These are phyloP conservation scores for Juglanconis sp. DNA, from an alignment of 2,329 filamentous ascomycete species.

Conservation along the genomic window DNA sequence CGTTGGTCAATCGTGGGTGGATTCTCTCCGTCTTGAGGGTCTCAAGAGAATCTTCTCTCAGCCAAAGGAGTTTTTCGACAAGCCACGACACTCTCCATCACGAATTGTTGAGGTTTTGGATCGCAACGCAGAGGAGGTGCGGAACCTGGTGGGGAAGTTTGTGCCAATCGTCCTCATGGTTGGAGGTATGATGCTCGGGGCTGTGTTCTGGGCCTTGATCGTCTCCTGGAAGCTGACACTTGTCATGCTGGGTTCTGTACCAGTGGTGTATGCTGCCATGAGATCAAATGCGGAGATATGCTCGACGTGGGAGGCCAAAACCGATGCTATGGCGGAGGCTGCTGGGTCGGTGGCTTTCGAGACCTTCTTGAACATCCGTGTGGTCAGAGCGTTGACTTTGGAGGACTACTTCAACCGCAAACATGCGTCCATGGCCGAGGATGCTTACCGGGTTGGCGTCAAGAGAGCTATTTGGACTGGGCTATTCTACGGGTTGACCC, in stretches of 20 bases:
- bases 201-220: conserved; percentile 69
- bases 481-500: conserved; percentile 72
- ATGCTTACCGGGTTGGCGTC: conserved; percentile 59
- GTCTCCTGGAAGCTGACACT: conserved; percentile 79
- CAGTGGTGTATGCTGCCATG: conserved; percentile 64
- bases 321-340: conserved; percentile 59
- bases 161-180: conserved; percentile 67
- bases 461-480: conserved; percentile 66
- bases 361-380: conserved; percentile 73
- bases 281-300: conserved; percentile 63
- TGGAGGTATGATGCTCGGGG: conserved; percentile 62
- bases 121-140: conserved; percentile 81
- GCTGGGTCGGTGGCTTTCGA: conserved; percentile 67
- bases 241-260: conserved; percentile 66
- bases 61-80: conserved; percentile 75
- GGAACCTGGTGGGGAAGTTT: conserved; percentile 77
- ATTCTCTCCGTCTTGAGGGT: conserved; percentile 65
- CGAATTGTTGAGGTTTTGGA: conserved; percentile 71
- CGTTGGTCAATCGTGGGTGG: conserved; percentile 73
- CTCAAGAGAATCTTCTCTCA: conserved; percentile 71
- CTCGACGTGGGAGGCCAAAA: conserved; percentile 67
- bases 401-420: conserved; percentile 69
- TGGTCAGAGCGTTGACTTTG: conserved; percentile 71
- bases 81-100: conserved; percentile 59
- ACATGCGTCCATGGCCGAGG: conserved; percentile 49